Evolutionary conservation across 108 stramenopile species (phyloP).

Genomic region (Pseudonitzschia multiseries): DNA sequence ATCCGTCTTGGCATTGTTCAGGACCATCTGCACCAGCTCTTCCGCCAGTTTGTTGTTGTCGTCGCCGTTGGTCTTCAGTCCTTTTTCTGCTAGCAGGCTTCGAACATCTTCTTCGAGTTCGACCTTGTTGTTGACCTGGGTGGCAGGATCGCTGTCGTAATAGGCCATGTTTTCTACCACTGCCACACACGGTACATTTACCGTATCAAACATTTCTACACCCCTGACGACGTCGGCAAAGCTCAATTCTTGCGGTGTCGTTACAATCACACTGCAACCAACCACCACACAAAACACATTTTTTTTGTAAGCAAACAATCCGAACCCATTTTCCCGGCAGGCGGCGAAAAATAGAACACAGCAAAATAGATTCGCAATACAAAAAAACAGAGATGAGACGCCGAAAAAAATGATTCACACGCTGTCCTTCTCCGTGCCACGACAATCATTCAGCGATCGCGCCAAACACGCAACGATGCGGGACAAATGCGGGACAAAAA

Average conservation of each 20-base stretch:
- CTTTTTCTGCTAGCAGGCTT: conserved; percentile 39
- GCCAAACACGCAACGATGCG: too few relatives aligned
- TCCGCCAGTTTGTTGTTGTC: conserved; percentile 31
- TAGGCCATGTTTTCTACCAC: conserved; percentile 99
- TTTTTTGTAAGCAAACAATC: too few relatives aligned
- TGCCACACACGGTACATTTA: conserved; percentile 93
- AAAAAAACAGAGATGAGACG: too few relatives aligned
- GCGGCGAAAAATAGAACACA: too few relatives aligned
- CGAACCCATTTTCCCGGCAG: too few relatives aligned
- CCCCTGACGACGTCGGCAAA: conserved; percentile 97
- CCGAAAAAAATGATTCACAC: too few relatives aligned
- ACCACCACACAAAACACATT: not conserved
- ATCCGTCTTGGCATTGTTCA: conserved; percentile 41
- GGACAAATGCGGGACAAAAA: too few relatives aligned
- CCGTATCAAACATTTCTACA: conserved; percentile 93
- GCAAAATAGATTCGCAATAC: too few relatives aligned
- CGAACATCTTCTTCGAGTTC: conserved; percentile 41
- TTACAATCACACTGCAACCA: conserved; percentile 65
- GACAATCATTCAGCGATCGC: too few relatives aligned
- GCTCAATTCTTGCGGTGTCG: conserved; percentile 95
- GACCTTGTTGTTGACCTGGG: conserved; percentile 33
- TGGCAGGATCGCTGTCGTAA: conserved; percentile 52
- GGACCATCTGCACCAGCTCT: conserved; percentile 51
- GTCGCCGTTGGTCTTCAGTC: conserved; percentile 23
- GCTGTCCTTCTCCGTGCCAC: too few relatives aligned